A percentile compares a stretch with the other conserved stretches of the same genome.
phyloP scores from a whole-genome alignment of 2,329 filamentous ascomycete species.

The Cercospora zeae-maydis region DNA sequence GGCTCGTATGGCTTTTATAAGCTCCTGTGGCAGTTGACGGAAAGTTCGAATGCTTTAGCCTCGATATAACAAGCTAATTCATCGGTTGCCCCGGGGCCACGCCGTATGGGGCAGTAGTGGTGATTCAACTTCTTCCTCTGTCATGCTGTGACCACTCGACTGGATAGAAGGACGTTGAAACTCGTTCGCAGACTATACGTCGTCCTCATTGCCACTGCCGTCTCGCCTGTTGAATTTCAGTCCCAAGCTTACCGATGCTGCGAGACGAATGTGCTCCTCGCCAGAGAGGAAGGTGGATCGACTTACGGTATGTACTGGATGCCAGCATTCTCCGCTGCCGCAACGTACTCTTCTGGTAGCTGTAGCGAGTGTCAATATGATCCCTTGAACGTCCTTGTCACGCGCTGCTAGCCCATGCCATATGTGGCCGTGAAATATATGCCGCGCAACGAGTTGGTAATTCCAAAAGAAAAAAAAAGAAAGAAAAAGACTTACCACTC shows the following conservation, averaged over 20 bases:
- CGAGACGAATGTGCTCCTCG: neutral
- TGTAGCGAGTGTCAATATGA: constrained; percentile 29
- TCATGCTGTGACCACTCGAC: neutral
- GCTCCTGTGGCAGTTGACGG: constrained; percentile 68
- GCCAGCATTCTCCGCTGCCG: constrained; percentile 56
- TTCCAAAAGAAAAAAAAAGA: no score
- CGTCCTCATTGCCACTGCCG: constrained; percentile 21
- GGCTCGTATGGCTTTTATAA: constrained; percentile 71
- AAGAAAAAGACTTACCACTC: constrained; percentile 53
- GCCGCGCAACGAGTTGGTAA: neutral
- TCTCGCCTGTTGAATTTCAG: constrained; percentile 17
- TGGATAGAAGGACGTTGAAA: neutral
- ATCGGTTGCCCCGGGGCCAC: neutral
- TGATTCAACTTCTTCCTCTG: neutral
- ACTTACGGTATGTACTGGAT: constrained; percentile 59
- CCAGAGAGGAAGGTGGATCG: neutral
- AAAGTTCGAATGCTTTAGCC: constrained; percentile 53
- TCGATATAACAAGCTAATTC: neutral
- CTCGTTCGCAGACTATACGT: constrained; percentile 5
- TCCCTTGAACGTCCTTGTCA: neutral
- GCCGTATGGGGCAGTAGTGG: neutral
- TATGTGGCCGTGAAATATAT: neutral
- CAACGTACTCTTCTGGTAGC: constrained; percentile 57
- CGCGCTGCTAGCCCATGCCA: neutral
- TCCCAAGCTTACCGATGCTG: neutral